Percentiles rank a stretch among this genome's conserved stretches.
These are phyloP conservation scores for Gamsiella multidivaricata DNA, from an alignment of 192 early-diverging fungal genomes.

Conservation along the genomic window DNA sequence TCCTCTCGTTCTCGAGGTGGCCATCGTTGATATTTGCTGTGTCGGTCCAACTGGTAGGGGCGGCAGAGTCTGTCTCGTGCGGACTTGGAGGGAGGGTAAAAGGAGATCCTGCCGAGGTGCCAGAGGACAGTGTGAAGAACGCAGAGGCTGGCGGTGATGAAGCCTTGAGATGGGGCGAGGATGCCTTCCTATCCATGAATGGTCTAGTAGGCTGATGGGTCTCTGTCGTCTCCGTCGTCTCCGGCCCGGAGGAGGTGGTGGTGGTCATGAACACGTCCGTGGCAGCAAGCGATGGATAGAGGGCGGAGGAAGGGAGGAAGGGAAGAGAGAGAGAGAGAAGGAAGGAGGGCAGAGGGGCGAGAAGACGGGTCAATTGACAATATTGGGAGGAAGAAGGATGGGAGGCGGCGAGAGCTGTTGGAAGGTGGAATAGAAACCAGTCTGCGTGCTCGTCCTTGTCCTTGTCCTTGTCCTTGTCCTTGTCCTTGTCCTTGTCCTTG, in stretches of 20 bases:
- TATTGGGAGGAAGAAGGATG: neutral
- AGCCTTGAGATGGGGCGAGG: constrained; percentile 2
- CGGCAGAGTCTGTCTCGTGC: neutral
- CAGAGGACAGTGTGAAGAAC: neutral
- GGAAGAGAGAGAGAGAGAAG: neutral
- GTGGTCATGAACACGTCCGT: constrained; percentile 25
- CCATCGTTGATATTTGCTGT: neutral
- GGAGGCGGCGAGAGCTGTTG: neutral
- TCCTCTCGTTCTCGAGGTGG: neutral
- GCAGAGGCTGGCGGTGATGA: neutral
- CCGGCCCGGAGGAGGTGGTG: constrained; percentile 26
- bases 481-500: neutral
- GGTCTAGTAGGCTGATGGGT: neutral
- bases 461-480: neutral
- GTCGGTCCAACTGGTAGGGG: no score
- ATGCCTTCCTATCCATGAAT: constrained; percentile 12
- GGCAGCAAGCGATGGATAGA: neutral
- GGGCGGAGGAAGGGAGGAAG: neutral
- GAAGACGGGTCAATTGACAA: neutral
- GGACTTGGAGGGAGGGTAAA: neutral
- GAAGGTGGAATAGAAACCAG: constrained; percentile 13
- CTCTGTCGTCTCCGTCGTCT: no score
- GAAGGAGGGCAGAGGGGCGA: neutral
- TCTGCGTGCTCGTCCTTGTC: no score
- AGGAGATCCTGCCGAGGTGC: neutral